Percentiles rank a stretch among this genome's conserved stretches.
phyloP scores from a whole-genome alignment of 2,329 filamentous ascomycete genomes.

The Pseudogymnoascus sp. region DNA sequence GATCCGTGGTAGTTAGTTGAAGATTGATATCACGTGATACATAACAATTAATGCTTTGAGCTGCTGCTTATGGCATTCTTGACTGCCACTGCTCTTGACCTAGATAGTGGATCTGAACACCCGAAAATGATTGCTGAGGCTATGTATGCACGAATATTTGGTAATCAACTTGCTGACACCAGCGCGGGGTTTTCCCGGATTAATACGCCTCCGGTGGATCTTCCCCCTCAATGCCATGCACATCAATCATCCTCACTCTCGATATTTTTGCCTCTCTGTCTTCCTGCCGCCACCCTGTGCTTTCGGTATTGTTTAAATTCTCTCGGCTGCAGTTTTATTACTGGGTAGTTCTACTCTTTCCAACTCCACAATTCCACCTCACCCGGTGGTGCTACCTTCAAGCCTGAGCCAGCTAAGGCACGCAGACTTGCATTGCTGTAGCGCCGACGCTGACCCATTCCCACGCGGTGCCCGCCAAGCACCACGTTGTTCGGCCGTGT shows the following conservation, averaged over 20 bases:
- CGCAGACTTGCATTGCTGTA: conserved; percentile 1
- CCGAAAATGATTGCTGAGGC: conserved; percentile 21
- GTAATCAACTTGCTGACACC: background rate
- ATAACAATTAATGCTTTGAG: background rate
- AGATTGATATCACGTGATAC: background rate
- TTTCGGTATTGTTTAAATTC: background rate
- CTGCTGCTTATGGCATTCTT: background rate
- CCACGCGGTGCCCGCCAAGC: background rate
- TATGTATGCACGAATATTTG: background rate
- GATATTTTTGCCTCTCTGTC: background rate
- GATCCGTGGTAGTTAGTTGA: background rate
- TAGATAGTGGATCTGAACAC: background rate
- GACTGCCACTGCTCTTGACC: background rate
- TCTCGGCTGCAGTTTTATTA: background rate
- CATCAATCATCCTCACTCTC: background rate
- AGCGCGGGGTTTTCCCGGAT: background rate
- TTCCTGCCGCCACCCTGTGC: background rate
- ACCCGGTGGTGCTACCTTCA: background rate
- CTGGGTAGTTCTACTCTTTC: background rate
- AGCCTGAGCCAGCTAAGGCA: background rate
- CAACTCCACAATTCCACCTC: background rate
- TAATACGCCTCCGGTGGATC: conserved; percentile 1
- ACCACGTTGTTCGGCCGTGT: background rate
- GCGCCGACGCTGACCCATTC: background rate
- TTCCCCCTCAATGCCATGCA: background rate